A percentile compares a stretch with the other conserved stretches of the same genome.
These are phyloP conservation scores for Monotropa hypopitys DNA, from an alignment of 179 eudicot species.

Conservation along the genomic window DNA sequence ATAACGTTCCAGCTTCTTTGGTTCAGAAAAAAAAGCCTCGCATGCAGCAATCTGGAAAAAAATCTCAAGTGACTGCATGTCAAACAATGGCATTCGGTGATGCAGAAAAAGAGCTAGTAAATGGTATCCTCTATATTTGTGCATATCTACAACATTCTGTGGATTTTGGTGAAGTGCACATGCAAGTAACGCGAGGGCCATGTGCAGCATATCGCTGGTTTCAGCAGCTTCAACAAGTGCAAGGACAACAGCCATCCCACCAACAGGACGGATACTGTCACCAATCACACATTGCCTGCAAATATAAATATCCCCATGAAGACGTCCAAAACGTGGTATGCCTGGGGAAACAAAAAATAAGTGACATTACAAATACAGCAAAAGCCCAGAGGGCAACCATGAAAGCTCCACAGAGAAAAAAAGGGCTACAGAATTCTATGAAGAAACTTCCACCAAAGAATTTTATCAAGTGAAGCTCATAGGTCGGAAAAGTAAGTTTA, in stretches of 20 bases:
- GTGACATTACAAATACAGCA: neutral
- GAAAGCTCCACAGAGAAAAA: neutral
- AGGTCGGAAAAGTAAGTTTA: neutral
- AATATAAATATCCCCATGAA: constrained; percentile 74
- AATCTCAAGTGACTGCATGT: constrained; percentile 92
- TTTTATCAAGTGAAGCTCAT: neutral
- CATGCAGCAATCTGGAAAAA: constrained; percentile 99
- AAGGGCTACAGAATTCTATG: neutral
- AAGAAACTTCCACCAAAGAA: neutral
- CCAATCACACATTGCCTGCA: constrained; percentile 92
- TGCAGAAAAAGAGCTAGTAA: constrained; percentile 76
- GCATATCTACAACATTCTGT: constrained; percentile 87
- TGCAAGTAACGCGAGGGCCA: constrained; percentile 83
- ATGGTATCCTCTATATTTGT: constrained; percentile 87
- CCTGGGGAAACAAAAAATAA: constrained; percentile 28
- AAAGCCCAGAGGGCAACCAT: neutral
- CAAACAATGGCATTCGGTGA: constrained; percentile 86
- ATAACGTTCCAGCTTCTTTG: constrained; percentile 43
- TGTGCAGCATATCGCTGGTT: constrained; percentile 91
- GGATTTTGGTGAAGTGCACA: constrained; percentile 97
- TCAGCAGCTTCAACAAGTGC: constrained; percentile 99
- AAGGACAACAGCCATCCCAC: constrained; percentile 88
- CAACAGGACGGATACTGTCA: constrained; percentile 80
- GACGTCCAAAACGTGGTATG: constrained; percentile 98
- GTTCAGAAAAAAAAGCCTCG: constrained; percentile 90